A percentile compares a stretch with the other conserved stretches of the same genome.
Conservation (phyloP, 108 stramenopile species). For the Aurantiochytrium sp. region DNA sequence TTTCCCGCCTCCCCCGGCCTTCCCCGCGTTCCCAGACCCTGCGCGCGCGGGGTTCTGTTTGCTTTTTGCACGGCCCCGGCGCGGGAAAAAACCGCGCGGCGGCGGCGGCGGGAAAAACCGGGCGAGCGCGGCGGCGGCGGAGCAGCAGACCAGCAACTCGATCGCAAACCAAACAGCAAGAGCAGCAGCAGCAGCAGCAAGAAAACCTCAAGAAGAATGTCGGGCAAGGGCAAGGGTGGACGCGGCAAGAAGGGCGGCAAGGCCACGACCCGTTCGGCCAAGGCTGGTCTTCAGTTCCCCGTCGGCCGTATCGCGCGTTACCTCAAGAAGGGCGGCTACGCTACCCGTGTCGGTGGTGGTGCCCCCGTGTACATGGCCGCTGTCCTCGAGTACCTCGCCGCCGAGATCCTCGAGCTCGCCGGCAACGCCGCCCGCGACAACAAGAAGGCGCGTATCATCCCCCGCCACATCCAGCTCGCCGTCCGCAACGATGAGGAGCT, state of each 20-base stretch:
- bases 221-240: conserved; percentile 75
- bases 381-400: conserved; percentile 86
- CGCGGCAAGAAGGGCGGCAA: conserved; percentile 55
- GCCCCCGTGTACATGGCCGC: conserved; percentile 90
- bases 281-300: conserved; percentile 92
- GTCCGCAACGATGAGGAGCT: conserved; percentile 89
- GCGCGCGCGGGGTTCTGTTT: neutral
- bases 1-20: neutral
- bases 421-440: conserved; percentile 93
- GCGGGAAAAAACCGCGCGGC: neutral
- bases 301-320: conserved; percentile 87
- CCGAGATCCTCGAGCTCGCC: conserved; percentile 85
- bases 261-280: conserved; percentile 68
- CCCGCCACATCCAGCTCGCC: conserved; percentile 85
- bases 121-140: conserved; percentile 54
- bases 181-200: neutral
- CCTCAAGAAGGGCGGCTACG: conserved; percentile 87
- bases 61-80: neutral
- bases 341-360: conserved; percentile 81
- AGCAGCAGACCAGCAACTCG: too few species aligned
- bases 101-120: conserved; percentile 74
- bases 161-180: neutral
- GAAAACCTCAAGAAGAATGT: neutral
- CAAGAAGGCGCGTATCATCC: conserved; percentile 87
- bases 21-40: neutral